A percentile compares a stretch with the other conserved stretches of the same genome.
phyloP scores from a whole-genome alignment of 2,329 filamentous ascomycete species.

The Penicillium sp. region DNA sequence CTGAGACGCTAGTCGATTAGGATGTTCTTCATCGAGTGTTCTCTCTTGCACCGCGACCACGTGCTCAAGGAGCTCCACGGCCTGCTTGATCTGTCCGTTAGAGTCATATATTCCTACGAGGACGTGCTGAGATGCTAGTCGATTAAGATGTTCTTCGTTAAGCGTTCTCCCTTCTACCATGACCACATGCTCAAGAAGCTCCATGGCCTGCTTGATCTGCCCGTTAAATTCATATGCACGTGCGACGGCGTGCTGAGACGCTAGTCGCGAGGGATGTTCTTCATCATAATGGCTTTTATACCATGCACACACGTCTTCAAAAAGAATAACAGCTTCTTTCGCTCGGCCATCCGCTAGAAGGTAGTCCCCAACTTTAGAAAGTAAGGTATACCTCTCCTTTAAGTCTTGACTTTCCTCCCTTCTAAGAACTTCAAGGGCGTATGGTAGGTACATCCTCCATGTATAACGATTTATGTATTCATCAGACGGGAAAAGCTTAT shows the following conservation, averaged over 20 bases:
- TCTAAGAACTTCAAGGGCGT: not conserved
- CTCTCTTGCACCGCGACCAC: not conserved
- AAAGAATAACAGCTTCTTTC: not conserved
- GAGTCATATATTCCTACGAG: not conserved
- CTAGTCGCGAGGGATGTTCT: not conserved
- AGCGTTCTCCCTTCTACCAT: not conserved
- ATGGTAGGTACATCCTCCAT: constrained; percentile 1
- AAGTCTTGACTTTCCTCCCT: not conserved
- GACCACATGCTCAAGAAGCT: not conserved
- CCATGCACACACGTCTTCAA: not conserved
- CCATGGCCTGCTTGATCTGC: not conserved
- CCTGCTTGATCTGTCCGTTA: not conserved
- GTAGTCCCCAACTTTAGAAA: not conserved
- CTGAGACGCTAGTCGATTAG: not conserved
- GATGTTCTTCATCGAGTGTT: not conserved
- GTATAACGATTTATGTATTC: not conserved
- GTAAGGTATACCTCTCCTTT: not conserved
- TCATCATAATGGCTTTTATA: not conserved
- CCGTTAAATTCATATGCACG: not conserved
- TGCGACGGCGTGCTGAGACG: not conserved
- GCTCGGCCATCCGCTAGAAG: not conserved
- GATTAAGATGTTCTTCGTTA: not conserved
- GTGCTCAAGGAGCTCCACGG: not conserved
- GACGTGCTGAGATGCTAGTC: not conserved
- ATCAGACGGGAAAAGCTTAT: not conserved